phyloP scores from a whole-genome alignment of 208 protist genomes.

The Trichomonas vaginalis region DNA sequence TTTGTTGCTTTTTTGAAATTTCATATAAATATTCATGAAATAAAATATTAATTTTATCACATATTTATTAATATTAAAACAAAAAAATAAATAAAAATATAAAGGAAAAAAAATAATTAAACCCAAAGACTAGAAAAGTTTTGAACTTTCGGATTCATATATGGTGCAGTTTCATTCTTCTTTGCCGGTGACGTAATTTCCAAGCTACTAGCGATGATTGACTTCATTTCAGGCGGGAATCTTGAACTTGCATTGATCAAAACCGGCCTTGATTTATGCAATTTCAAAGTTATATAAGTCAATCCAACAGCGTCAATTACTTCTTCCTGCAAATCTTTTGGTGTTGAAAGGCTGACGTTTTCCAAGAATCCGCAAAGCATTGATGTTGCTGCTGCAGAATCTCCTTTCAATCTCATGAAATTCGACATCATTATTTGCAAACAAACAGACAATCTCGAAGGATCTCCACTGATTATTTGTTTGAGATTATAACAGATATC shows the following conservation, averaged over 20 bases:
- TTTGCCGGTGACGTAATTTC: not conserved
- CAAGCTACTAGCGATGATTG: not conserved
- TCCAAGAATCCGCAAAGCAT: not conserved
- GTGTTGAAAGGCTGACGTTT: not conserved
- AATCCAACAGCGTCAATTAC: not conserved
- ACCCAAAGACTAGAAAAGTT: not conserved
- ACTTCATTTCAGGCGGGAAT: not conserved
- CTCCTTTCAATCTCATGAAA: not conserved
- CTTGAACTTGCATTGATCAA: not conserved
- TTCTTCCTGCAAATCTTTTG: not conserved
- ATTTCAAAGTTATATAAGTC: not conserved
- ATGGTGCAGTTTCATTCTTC: not conserved
- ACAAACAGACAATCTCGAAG: not conserved
- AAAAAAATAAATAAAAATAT: not conserved
- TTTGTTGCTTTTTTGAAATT: too few species aligned
- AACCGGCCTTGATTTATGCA: not conserved
- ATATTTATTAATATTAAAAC: not conserved
- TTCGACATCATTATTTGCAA: not conserved
- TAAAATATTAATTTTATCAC: too few species aligned
- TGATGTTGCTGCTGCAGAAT: not conserved
- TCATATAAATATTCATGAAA: too few species aligned
- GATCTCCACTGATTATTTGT: not conserved
- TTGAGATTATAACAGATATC: not conserved
- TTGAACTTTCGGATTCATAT: not conserved
- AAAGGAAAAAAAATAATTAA: not conserved